phyloP scores from a whole-genome alignment of 148 eudicot genomes.

The Polygonum maritimum region DNA sequence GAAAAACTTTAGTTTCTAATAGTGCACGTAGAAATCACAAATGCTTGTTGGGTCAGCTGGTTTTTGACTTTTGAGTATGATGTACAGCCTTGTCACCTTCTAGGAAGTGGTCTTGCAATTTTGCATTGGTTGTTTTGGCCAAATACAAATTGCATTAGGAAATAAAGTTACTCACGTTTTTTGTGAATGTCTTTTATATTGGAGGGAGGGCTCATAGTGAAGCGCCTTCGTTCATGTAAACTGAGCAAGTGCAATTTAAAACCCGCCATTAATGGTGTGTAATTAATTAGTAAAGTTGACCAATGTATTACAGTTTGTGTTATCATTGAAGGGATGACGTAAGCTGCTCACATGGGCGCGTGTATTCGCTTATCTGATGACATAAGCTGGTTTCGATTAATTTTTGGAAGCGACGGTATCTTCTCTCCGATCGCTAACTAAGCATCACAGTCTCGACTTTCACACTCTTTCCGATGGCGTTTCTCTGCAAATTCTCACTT shows the following conservation, averaged over 20 bases:
- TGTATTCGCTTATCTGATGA: background rate
- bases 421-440: background rate
- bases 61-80: background rate
- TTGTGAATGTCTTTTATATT: background rate
- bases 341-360: no score
- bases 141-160: background rate
- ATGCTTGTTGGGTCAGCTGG: background rate
- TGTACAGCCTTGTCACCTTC: background rate
- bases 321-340: no score
- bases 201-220: no score
- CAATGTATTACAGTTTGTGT: no score
- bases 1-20: background rate
- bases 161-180: background rate
- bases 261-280: no score
- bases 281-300: no score
- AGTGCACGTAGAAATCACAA: background rate
- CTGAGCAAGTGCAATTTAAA: no score
- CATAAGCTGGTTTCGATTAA: background rate
- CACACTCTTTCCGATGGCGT: background rate
- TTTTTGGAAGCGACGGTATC: background rate
- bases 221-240: no score
- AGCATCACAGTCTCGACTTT: background rate
- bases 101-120: background rate
- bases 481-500: constrained; percentile 1
- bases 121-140: background rate